Conservation (phyloP, 1,139 yeast genomes). For the Trichomonascaceae sp. region DNA sequence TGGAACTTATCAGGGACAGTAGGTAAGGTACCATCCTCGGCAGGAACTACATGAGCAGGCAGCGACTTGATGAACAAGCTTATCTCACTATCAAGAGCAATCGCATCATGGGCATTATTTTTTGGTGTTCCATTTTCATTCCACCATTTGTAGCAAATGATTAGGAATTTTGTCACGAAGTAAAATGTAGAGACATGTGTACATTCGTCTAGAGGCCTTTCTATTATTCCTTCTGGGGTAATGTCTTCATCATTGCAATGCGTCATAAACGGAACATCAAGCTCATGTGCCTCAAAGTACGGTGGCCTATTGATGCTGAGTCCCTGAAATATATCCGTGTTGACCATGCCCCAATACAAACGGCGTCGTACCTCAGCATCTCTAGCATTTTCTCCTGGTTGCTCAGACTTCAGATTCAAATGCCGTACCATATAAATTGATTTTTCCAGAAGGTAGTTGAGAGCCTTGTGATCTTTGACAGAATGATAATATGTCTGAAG, state of each 20-base stretch:
- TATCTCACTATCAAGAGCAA: slow-evolving; percentile 3
- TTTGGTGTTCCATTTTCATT: not conserved
- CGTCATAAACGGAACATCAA: not conserved
- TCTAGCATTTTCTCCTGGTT: slow-evolving; percentile 3
- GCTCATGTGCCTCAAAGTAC: not conserved
- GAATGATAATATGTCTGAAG: slow-evolving; percentile 7
- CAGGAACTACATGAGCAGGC: slow-evolving; percentile 1
- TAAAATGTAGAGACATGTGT: slow-evolving; percentile 3
- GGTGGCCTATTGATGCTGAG: slow-evolving; percentile 5
- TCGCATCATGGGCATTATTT: not conserved
- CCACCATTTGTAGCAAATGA: slow-evolving; percentile 1
- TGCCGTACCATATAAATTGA: slow-evolving; percentile 3
- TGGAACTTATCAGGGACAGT: slow-evolving; percentile 1
- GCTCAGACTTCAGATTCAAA: not conserved
- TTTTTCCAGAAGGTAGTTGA: not conserved
- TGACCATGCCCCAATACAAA: slow-evolving; percentile 4
- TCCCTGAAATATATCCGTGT: slow-evolving; percentile 6
- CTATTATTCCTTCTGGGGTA: not conserved
- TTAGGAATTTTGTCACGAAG: slow-evolving; percentile 4
- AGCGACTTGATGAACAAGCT: not conserved
- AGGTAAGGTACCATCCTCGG: slow-evolving; percentile 4
- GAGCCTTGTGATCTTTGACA: slow-evolving; percentile 2
- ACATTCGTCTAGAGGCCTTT: slow-evolving; percentile 6
- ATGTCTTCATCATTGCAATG: slow-evolving; percentile 9
- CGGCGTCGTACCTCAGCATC: not conserved